phyloP scores from a whole-genome alignment of 495 filamentous ascomycete species.

The Podospora pseudopauciseta region DNA sequence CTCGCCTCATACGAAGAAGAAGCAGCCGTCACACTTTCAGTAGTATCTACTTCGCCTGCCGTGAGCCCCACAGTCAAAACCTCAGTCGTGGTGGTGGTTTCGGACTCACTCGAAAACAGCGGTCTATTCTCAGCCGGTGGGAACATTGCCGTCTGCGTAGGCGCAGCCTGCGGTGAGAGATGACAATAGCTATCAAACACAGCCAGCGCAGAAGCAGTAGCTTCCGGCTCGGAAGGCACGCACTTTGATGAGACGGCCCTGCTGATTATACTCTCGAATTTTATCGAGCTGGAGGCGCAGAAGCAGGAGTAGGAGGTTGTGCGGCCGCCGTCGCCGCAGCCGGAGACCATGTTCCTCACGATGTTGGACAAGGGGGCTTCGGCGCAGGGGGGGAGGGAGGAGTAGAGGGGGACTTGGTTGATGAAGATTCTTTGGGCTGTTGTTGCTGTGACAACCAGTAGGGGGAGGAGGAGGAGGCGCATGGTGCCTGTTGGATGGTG shows the following conservation, averaged over 20 bases:
- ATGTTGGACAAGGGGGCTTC: slow-evolving; percentile 20
- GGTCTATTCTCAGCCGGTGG: too few species aligned
- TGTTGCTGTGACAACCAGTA: background rate
- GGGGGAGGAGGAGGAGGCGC: background rate
- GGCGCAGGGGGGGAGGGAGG: slow-evolving; percentile 21
- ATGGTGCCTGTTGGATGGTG: background rate
- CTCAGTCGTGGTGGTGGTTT: too few species aligned
- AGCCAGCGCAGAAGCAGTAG: background rate
- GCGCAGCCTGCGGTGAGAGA: background rate
- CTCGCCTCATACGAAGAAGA: background rate
- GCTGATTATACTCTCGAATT: slow-evolving; percentile 20
- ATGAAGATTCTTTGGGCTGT: slow-evolving; percentile 22
- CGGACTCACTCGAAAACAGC: too few species aligned
- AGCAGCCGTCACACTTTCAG: background rate
- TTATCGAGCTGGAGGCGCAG: slow-evolving; percentile 29
- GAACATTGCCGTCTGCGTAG: too few species aligned
- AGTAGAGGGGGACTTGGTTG: slow-evolving; percentile 22
- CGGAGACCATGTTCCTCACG: slow-evolving; percentile 23
- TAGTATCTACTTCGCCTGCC: background rate
- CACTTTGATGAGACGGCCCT: background rate
- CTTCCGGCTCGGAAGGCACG: slow-evolving; percentile 2
- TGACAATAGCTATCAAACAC: slow-evolving; percentile 15
- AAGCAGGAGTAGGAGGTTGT: slow-evolving; percentile 28
- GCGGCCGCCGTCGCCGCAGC: slow-evolving; percentile 24
- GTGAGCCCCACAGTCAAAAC: background rate